A percentile compares a stretch with the other conserved stretches of the same genome.
Evolutionary conservation across 768 basidiomycete genomes (phyloP).

Genomic region (Rubroboletus pulcherrimus): DNA sequence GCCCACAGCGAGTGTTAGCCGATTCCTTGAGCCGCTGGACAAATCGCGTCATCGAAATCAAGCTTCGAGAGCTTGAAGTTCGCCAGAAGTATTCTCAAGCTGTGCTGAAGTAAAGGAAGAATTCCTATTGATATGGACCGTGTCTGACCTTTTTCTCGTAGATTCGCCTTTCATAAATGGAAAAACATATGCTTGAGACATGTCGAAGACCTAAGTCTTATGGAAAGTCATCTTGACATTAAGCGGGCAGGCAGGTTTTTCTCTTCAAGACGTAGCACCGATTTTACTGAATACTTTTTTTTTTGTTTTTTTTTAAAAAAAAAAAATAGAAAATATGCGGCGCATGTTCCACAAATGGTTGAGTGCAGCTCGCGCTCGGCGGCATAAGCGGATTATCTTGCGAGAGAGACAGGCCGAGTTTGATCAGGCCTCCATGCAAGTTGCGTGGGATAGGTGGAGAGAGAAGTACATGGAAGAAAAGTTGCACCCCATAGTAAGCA

Average conservation of each 20-base stretch:
- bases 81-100: constrained; percentile 42
- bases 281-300: constrained; percentile 1
- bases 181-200: constrained; percentile 57
- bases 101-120: constrained; percentile 34
- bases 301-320: neutral
- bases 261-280: neutral
- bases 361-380: constrained; percentile 51
- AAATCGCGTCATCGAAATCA: constrained; percentile 67
- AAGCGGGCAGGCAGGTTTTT: constrained; percentile 64
- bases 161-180: constrained; percentile 67
- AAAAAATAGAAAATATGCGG: constrained; percentile 48
- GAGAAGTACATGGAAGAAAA: constrained; percentile 64
- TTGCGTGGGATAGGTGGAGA: constrained; percentile 78
- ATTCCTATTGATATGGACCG: constrained; percentile 9
- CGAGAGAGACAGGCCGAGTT: constrained; percentile 63
- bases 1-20: constrained; percentile 49
- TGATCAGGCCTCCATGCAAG: constrained; percentile 45
- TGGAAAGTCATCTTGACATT: constrained; percentile 80
- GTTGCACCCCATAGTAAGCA: constrained; percentile 60
- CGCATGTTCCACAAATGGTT: constrained; percentile 73
- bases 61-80: constrained; percentile 67
- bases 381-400: constrained; percentile 58
- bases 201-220: constrained; percentile 68
- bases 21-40: constrained; percentile 59
- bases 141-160: constrained; percentile 28